Conservation (phyloP, 2,329 filamentous ascomycete species). For the Trichoderma arundinaceum region DNA sequence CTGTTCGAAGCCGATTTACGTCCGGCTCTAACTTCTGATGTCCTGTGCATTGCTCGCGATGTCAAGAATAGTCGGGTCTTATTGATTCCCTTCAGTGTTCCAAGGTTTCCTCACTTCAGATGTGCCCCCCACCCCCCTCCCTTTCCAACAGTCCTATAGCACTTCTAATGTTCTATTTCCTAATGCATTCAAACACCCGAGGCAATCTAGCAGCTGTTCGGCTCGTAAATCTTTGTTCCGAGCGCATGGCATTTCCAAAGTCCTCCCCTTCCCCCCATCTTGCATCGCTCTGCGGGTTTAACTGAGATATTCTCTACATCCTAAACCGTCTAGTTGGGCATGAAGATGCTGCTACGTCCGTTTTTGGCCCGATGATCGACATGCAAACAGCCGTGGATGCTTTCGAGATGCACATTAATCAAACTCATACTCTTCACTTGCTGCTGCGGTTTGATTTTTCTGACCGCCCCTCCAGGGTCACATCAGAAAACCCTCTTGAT, state of each 20-base stretch:
- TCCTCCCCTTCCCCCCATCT: not conserved
- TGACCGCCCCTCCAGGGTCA: not conserved
- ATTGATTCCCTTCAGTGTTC: not conserved
- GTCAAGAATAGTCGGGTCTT: not conserved
- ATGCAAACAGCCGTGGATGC: not conserved
- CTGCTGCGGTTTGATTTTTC: not conserved
- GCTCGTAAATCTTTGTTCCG: slow-evolving; percentile 21
- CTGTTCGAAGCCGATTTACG: slow-evolving; percentile 32
- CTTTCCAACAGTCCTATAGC: not conserved
- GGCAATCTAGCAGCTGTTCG: not conserved
- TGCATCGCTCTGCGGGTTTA: not conserved
- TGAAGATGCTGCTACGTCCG: not conserved
- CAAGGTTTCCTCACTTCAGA: not conserved
- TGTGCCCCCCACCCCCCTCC: not conserved
- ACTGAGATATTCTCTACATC: not conserved
- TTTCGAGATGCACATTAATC: not conserved
- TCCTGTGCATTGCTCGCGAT: not conserved
- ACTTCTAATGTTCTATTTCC: not conserved
- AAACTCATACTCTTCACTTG: not conserved
- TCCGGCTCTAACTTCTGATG: slow-evolving; percentile 7
- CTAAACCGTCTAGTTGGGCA: not conserved
- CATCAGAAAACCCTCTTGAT: not conserved
- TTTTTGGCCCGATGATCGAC: not conserved
- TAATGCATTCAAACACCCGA: not conserved
- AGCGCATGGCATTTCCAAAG: slow-evolving; percentile 1